Percentiles rank a stretch among this genome's conserved stretches.
These are phyloP conservation scores for Microcos paniculata DNA, from an alignment of 345 rosid species.

Conservation along the genomic window DNA sequence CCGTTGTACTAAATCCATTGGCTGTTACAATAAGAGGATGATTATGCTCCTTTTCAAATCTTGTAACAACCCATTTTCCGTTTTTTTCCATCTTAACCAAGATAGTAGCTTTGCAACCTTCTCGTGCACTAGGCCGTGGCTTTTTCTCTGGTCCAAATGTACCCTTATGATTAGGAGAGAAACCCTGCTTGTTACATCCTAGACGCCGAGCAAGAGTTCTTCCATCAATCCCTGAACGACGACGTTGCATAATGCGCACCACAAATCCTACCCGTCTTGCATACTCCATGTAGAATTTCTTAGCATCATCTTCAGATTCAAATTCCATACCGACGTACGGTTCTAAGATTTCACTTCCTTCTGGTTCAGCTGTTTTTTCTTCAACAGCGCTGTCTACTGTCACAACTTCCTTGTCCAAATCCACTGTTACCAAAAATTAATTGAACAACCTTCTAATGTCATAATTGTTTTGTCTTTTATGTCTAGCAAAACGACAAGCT, in stretches of 20 bases:
- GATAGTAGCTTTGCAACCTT: constrained; percentile 85
- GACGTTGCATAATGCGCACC: constrained; percentile 79
- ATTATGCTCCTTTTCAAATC: constrained; percentile 76
- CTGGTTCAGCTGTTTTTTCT: constrained; percentile 37
- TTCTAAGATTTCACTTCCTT: constrained; percentile 40
- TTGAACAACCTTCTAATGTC: neutral
- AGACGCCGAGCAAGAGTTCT: constrained; percentile 80
- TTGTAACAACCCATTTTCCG: constrained; percentile 80
- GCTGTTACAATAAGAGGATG: constrained; percentile 58
- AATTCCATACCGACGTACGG: constrained; percentile 83
- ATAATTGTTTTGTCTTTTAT: neutral
- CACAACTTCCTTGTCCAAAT: constrained; percentile 39
- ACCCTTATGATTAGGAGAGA: constrained; percentile 51
- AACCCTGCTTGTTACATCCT: constrained; percentile 85
- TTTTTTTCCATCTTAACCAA: constrained; percentile 75
- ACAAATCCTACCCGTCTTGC: constrained; percentile 66
- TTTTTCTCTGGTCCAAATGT: constrained; percentile 49
- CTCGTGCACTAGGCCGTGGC: constrained; percentile 62
- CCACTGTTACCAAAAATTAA: constrained; percentile 39
- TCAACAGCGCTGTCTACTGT: constrained; percentile 31
- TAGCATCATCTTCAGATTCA: constrained; percentile 75
- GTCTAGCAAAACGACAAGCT: neutral
- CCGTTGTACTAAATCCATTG: constrained; percentile 46
- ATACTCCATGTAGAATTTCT: constrained; percentile 58
- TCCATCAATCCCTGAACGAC: constrained; percentile 74